Conservation (phyloP, 768 basidiomycete genomes). For the Sporobolomyces phaffii region DNA sequence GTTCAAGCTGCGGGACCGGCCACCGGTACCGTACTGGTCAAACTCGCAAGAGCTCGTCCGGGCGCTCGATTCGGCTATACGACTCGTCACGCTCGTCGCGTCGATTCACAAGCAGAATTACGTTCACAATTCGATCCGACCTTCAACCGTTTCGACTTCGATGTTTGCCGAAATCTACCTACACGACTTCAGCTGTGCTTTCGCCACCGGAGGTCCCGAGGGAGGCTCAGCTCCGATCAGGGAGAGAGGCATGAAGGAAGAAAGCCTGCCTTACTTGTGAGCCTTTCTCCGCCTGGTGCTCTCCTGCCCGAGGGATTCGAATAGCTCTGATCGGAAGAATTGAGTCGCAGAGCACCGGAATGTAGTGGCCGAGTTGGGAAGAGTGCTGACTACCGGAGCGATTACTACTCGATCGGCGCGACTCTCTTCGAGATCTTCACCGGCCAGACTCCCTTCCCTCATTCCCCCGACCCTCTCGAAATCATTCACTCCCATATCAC, state of each 20-base stretch:
- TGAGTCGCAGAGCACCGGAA: conserved; percentile 33
- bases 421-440: conserved; percentile 31
- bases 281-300: too few relatives aligned
- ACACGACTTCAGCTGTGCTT: conserved; percentile 37
- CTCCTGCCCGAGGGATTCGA: too few relatives aligned
- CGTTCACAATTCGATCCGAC: conserved; percentile 36
- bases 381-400: conserved; percentile 13
- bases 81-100: conserved; percentile 19
- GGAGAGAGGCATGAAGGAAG: conserved; percentile 36
- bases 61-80: conserved; percentile 18
- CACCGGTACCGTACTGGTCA: conserved; percentile 9
- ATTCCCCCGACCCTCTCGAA: conserved; percentile 27
- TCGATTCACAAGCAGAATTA: conserved; percentile 24
- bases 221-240: conserved; percentile 9
- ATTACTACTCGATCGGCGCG: conserved; percentile 31
- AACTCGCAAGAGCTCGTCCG: conserved; percentile 6
- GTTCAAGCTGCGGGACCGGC: neutral
- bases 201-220: conserved; percentile 1
- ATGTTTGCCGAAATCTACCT: conserved; percentile 26
- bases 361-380: conserved; percentile 19
- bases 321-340: too few relatives aligned
- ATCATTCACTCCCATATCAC: conserved; percentile 33
- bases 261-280: conserved; percentile 28
- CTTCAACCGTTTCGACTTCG: conserved; percentile 23
- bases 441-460: conserved; percentile 20